Evolutionary conservation across 2,329 filamentous ascomycete species (phyloP).

Genomic region (Massarina eburnea): DNA sequence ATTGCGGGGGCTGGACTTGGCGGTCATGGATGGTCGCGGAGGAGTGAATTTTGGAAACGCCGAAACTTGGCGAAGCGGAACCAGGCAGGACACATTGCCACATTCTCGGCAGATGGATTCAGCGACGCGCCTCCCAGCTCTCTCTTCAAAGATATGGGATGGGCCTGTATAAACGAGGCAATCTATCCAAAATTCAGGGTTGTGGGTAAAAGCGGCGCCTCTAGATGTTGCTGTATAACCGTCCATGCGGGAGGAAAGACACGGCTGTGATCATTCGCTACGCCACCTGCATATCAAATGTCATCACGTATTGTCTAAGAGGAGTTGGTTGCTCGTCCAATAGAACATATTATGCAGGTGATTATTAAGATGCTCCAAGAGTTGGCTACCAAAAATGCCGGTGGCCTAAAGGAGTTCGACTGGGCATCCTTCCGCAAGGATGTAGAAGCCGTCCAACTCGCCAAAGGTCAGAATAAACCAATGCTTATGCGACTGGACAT

Average conservation of each 20-base stretch:
- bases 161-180: slow-evolving; percentile 3
- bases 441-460: too few relatives aligned
- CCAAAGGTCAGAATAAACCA: too few relatives aligned
- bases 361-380: too few relatives aligned
- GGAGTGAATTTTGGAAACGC: background rate
- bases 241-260: too few relatives aligned
- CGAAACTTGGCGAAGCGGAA: slow-evolving; percentile 18
- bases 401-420: too few relatives aligned
- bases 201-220: slow-evolving; percentile 5
- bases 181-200: background rate
- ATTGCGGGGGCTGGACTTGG: slow-evolving; percentile 37
- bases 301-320: too few relatives aligned
- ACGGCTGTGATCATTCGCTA: too few relatives aligned
- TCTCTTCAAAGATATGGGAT: background rate
- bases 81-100: slow-evolving; percentile 3
- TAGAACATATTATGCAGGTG: too few relatives aligned
- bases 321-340: too few relatives aligned
- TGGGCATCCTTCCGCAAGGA: too few relatives aligned
- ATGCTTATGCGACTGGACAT: slow-evolving; percentile 16
- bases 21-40: slow-evolving; percentile 24
- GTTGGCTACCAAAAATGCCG: too few relatives aligned
- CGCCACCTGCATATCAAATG: too few relatives aligned
- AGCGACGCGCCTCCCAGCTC: background rate
- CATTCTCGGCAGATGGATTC: slow-evolving; percentile 13
- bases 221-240: background rate